Conservation (phyloP, 1,284 basidiomycete genomes). For the Erythrobasidium hasegawianum region DNA sequence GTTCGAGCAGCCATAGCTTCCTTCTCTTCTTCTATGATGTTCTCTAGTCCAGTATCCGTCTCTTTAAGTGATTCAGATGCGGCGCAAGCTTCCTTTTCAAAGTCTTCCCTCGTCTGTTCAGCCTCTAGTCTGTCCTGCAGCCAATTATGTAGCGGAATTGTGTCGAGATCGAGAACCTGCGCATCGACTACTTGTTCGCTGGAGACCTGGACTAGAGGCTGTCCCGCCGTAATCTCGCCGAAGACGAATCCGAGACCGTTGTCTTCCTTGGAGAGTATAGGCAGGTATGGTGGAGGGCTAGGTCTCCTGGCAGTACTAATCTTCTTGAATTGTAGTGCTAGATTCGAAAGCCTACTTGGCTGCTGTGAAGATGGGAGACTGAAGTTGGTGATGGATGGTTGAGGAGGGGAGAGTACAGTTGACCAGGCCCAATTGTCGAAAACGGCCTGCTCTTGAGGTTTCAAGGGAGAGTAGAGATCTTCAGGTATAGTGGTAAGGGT, state of each 20-base stretch:
- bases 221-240: neutral
- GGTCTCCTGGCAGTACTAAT: neutral
- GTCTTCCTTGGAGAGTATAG: neutral
- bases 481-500: constrained; percentile 28
- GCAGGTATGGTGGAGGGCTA: neutral
- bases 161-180: neutral
- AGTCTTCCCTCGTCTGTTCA: neutral
- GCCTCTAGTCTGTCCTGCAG: neutral
- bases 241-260: neutral
- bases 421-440: neutral
- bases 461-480: neutral
- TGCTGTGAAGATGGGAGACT: neutral
- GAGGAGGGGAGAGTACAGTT: neutral
- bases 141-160: neutral
- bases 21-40: no score
- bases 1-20: no score
- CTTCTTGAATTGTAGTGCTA: neutral
- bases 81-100: neutral
- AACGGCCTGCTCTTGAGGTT: neutral
- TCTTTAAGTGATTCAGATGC: neutral
- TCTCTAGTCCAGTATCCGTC: neutral
- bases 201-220: neutral
- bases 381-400: neutral
- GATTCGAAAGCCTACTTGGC: neutral
- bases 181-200: neutral